Evolutionary conservation across 2,329 filamentous ascomycete genomes (phyloP), one percentile per base, ranked within the genome.

Genomic region (Fusarium clavum): DNA sequence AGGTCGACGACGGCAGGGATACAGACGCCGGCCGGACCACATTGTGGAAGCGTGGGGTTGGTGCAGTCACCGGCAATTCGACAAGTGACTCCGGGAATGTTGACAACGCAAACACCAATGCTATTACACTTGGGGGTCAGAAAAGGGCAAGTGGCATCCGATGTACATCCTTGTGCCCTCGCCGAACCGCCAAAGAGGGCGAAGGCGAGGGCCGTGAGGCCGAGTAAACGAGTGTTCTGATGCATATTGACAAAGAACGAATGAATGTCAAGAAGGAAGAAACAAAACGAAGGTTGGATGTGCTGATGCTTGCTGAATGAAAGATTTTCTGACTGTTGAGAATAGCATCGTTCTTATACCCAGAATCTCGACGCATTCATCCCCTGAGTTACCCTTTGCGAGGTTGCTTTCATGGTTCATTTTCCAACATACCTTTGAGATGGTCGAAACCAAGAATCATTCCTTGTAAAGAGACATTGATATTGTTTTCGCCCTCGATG

Each of bases 141-240:
- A 8, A 44, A 9, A 7, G 13, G 8, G 16, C 41, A 44, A 16
- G 12, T 13, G 8, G 24, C 12, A 29, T 16, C 9, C 6, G 27
- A 22, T 12, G 46, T 48, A n/a, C 46, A 48, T n/a, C 18, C 11
- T 14, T 45, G 43, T 10, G 43, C 46, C 8, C 4, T 5, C 7
- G n/a, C 46, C 5, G 13, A 10, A 14, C 46, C 13, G n/a, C 25
- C n/a, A 11, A 48, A 18, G 43, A 45, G 22, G 13, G 43, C 9
- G 9, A 48, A n/a, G n/a, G 46, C 44, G 44, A 46, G 44, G 18
- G 44, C 27, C 27, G 46, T 11, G 27, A 48, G 46, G 46, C 46
- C 46, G 12, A 48, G 46, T 48, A 30, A 48, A 48, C 27, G 46
- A 48, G 46, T 24, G 46, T 32, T 14, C 16, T 48, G 18, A 20